These are phyloP conservation scores for Cynara cardunculus DNA, from an alignment of 129 eudicot genomes.

Conservation along the genomic window DNA sequence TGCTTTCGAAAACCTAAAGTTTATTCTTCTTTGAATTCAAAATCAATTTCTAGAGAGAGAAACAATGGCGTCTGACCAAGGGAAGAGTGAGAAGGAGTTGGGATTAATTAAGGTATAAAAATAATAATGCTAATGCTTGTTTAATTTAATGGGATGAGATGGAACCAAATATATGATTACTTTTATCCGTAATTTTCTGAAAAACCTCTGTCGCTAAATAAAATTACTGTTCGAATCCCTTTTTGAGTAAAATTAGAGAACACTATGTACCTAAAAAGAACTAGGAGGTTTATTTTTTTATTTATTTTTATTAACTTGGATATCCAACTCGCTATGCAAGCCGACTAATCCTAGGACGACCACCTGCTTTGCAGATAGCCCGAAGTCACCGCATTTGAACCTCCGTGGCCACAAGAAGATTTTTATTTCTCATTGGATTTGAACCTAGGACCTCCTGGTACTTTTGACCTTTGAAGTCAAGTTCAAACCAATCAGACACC, in stretches of 20 bases:
- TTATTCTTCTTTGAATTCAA: constrained; percentile 13
- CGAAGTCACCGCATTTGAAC: too few species aligned
- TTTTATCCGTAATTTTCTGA: too few species aligned
- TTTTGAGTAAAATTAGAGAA: not conserved
- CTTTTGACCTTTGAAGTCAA: too few species aligned
- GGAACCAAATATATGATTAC: not conserved
- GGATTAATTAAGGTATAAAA: not conserved
- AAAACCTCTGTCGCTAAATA: not conserved
- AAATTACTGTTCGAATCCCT: not conserved
- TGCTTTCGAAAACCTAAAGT: constrained; percentile 13
- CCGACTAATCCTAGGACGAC: too few species aligned
- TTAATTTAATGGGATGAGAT: not conserved
- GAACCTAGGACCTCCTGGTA: too few species aligned
- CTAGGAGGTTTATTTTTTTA: not conserved
- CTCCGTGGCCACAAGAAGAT: too few species aligned
- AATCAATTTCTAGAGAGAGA: constrained; percentile 19
- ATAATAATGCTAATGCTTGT: constrained; percentile 5
- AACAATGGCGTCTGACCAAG: constrained; percentile 7
- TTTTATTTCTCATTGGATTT: too few species aligned
- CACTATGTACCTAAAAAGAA: too few species aligned
- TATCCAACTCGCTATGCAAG: too few species aligned
- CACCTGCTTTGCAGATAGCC: too few species aligned
- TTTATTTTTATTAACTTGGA: too few species aligned
- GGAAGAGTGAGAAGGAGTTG: not conserved
- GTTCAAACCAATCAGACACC: too few species aligned